Percentiles rank a stretch among this genome's conserved stretches.
These are phyloP conservation scores for Gossypium raimondii DNA, from an alignment of 345 rosid genomes.

Conservation along the genomic window DNA sequence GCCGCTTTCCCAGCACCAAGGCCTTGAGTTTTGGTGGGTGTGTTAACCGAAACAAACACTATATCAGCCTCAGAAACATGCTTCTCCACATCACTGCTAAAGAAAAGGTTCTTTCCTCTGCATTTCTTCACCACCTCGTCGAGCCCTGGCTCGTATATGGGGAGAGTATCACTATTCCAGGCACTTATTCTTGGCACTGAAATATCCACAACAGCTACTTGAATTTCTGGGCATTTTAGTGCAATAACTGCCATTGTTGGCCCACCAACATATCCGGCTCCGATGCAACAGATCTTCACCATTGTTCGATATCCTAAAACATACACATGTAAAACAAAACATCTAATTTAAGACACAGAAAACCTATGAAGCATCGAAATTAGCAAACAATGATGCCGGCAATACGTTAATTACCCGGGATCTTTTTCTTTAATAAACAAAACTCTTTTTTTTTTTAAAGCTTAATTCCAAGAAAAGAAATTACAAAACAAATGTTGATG, in stretches of 20 bases:
- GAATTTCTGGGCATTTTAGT: slow-evolving; percentile 51
- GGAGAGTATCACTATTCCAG: slow-evolving; percentile 63
- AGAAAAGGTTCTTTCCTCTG: slow-evolving; percentile 60
- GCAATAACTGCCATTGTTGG: slow-evolving; percentile 82
- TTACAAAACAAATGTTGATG: not conserved
- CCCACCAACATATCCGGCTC: slow-evolving; percentile 73
- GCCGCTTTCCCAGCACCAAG: slow-evolving; percentile 81
- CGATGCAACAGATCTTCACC: slow-evolving; percentile 80
- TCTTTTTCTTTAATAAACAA: not conserved
- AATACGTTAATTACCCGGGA: not conserved
- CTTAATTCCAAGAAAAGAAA: not conserved
- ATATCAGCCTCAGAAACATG: slow-evolving; percentile 61
- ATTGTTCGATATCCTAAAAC: slow-evolving; percentile 24
- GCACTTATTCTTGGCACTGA: slow-evolving; percentile 51
- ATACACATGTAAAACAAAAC: not conserved
- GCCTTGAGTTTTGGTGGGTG: slow-evolving; percentile 70
- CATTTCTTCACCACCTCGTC: slow-evolving; percentile 58
- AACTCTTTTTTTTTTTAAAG: too few relatives aligned
- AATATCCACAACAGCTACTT: slow-evolving; percentile 64
- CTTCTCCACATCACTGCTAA: slow-evolving; percentile 61
- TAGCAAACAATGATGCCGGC: not conserved
- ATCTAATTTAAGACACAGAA: not conserved
- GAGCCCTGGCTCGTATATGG: slow-evolving; percentile 74
- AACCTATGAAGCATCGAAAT: not conserved
- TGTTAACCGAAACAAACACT: slow-evolving; percentile 72